phyloP scores from a whole-genome alignment of 495 filamentous ascomycete genomes.

The Podospora appendiculata region DNA sequence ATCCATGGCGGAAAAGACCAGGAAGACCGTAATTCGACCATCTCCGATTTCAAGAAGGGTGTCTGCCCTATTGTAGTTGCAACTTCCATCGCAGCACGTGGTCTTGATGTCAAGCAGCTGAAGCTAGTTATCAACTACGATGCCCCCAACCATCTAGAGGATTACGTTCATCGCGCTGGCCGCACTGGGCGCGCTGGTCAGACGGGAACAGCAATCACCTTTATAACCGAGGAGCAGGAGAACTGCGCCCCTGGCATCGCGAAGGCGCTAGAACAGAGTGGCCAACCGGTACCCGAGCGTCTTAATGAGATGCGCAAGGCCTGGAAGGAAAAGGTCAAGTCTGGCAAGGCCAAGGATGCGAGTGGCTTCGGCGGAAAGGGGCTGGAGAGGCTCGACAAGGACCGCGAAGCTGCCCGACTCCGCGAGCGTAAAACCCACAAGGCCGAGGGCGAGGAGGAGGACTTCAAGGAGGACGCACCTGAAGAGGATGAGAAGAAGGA shows the following conservation, averaged over 20 bases:
- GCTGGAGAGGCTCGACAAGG: conserved; percentile 80
- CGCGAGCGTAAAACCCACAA: conserved; percentile 85
- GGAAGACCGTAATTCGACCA: conserved; percentile 88
- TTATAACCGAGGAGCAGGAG: conserved; percentile 86
- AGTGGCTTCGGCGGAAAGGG: conserved; percentile 95
- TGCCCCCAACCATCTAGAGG: conserved; percentile 91
- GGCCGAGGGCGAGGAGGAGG: conserved; percentile 82
- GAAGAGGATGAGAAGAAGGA: conserved; percentile 48
- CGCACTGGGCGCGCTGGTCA: conserved; percentile 93
- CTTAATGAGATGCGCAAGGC: conserved; percentile 51
- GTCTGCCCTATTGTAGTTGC: conserved; percentile 85
- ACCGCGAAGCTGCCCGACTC: conserved; percentile 74
- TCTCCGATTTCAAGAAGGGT: conserved; percentile 90
- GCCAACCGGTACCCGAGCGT: conserved; percentile 67
- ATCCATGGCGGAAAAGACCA: conserved; percentile 97
- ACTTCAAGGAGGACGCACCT: conserved; percentile 69
- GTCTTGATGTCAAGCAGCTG: conserved; percentile 92
- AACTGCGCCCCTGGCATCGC: conserved; percentile 83
- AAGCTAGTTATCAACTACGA: conserved; percentile 97
- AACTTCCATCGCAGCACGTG: conserved; percentile 92
- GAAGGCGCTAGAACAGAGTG: conserved; percentile 89
- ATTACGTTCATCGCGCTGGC: conserved; percentile 95
- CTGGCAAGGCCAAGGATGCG: conserved; percentile 80
- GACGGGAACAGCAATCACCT: conserved; percentile 89
- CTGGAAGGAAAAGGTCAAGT: conserved; percentile 84